Evolutionary conservation across 2,329 filamentous ascomycete species (phyloP).

Genomic region (Penicillium verrucosum): DNA sequence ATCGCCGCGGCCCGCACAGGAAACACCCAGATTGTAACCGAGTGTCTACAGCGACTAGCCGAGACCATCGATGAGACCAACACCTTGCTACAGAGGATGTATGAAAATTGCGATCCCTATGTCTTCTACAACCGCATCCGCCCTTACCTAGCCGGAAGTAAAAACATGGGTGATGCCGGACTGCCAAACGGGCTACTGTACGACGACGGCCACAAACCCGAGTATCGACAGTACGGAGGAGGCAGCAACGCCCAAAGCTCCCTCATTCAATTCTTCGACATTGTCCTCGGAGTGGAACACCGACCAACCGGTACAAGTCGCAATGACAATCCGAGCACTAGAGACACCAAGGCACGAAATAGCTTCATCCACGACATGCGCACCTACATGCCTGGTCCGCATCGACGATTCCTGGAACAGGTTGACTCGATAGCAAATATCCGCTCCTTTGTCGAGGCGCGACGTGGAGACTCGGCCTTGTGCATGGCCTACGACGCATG

Average conservation of each 20-base stretch:
- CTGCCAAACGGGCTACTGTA: conserved; percentile 84
- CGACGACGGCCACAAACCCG: conserved; percentile 69
- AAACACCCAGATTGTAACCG: conserved; percentile 68
- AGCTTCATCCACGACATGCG: conserved; percentile 98
- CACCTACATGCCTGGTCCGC: conserved; percentile 90
- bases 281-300: conserved; percentile 85
- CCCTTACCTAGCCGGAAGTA: conserved; percentile 92
- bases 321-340: conserved; percentile 31
- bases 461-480: conserved; percentile 61
- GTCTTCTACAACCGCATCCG: conserved; percentile 95
- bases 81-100: conserved; percentile 77
- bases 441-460: conserved; percentile 70
- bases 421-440: conserved; percentile 80
- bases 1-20: conserved; percentile 72
- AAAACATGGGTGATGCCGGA: conserved; percentile 95
- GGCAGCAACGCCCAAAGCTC: conserved; percentile 97
- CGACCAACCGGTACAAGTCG: conserved; percentile 73
- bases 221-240: conserved; percentile 81
- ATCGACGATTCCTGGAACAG: conserved; percentile 83
- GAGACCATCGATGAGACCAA: conserved; percentile 85
- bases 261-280: conserved; percentile 94
- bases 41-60: conserved; percentile 75
- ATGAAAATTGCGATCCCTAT: conserved; percentile 89
- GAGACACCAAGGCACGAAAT: conserved; percentile 58
- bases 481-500: conserved; percentile 86